Conservation (phyloP, 768 basidiomycete species). For the Rubroboletus pulcherrimus region DNA sequence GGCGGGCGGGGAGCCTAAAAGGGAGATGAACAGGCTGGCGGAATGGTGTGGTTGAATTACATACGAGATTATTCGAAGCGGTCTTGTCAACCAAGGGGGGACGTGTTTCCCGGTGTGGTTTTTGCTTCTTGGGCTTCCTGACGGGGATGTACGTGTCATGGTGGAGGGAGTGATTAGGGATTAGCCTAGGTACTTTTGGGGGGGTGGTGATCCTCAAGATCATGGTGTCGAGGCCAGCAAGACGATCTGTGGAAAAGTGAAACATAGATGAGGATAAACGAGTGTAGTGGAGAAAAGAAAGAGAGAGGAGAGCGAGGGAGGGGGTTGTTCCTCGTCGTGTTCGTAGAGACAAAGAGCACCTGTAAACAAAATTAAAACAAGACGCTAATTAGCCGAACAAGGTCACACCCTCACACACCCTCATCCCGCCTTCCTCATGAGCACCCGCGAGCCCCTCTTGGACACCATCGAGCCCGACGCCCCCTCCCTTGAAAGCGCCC, state of each 20-base stretch:
- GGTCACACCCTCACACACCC: no score
- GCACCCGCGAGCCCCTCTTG: constrained; percentile 59
- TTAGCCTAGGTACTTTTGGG: constrained; percentile 27
- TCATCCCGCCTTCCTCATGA: constrained; percentile 37
- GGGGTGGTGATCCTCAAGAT: constrained; percentile 33
- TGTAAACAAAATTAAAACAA: constrained; percentile 12
- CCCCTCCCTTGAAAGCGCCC: constrained; percentile 37
- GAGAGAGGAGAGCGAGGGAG: not conserved
- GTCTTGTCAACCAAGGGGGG: constrained; percentile 34
- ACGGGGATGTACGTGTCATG: constrained; percentile 18
- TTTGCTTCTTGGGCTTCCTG: constrained; percentile 25
- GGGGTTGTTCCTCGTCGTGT: constrained; percentile 12
- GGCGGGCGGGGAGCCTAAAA: constrained; percentile 11
- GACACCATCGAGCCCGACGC: constrained; percentile 89
- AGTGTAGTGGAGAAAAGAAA: constrained; percentile 3
- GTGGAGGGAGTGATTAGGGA: constrained; percentile 20
- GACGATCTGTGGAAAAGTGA: constrained; percentile 37
- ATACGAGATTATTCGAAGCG: constrained; percentile 27
- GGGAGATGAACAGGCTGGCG: constrained; percentile 12
- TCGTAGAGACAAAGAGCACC: constrained; percentile 12
- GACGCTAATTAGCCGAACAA: not conserved
- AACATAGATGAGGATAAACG: constrained; percentile 28
- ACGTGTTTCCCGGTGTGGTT: constrained; percentile 20
- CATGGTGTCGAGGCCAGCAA: constrained; percentile 41
- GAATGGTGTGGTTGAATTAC: constrained; percentile 12